Evolutionary conservation across 352 stramenopile genomes (phyloP), one percentile per base, ranked within the genome.

Genomic region (Thalassiosira oceanica): DNA sequence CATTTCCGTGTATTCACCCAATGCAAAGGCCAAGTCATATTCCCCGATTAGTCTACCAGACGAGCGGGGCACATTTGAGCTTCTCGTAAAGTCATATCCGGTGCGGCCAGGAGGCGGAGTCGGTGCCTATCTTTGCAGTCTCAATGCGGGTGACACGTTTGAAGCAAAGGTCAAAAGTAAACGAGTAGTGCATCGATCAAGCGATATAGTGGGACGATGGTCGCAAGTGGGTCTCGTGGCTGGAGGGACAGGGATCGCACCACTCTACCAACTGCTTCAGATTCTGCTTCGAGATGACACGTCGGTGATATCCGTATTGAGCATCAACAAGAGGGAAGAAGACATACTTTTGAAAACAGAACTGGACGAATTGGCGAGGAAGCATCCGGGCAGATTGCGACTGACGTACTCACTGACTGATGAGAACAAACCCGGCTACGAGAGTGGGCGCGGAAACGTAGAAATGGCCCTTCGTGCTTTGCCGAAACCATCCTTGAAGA

Each of bases 171-270:
- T 78, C 5, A 81, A 81, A 35, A 16, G 16, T 18, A 43, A 69
- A 48, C 43, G 66, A 0, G 0, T 70, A 1, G 31, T 72, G 31
- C 53, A 78, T 51, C 43, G 44, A 3, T 50, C 24, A 28, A 37
- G 65, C 6, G n/a, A 46, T 15, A 33, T 80, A 0, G 23, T 6
- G 31, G 24, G 37, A 5, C 43, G 56, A 35, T 81, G 60, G 66
- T 49, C 55, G 23, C 15, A 52, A 16, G 36, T 81, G 13, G 72
- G 72, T 2, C 41, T 81, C 16, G 21, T 81, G 7, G 72, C 60
- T n/a, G 60, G 66, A 11, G 72, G 72, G 4, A 81, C 72, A 7
- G 72, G 72, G 11, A 57, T 81, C 18, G 72, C 72, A 15, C 72
- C 72, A 3, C 45, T 81, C 15, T 23, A 72, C 13, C 61, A 82